Conservation (phyloP, 441 rosid species). For the Populus hybrid region DNA sequence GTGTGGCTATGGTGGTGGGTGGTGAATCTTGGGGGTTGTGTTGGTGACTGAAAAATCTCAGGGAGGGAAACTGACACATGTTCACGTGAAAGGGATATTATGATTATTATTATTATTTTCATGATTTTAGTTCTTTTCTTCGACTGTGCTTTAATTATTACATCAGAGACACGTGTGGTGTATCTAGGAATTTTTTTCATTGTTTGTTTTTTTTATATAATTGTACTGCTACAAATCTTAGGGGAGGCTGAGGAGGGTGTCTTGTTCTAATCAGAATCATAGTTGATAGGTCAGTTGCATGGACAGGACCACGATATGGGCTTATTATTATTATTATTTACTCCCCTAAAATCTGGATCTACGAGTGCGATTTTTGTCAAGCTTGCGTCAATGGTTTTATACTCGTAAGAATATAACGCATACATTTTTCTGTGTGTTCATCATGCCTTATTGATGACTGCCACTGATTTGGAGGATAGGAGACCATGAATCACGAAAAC, state of each 20-base stretch:
- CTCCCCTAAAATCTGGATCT: neutral
- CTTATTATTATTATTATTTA: neutral
- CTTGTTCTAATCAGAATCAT: neutral
- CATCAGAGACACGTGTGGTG: slow-evolving; percentile 29
- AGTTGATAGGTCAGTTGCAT: neutral
- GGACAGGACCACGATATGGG: slow-evolving; percentile 5
- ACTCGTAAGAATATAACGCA: neutral
- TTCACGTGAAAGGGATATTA: slow-evolving; percentile 35
- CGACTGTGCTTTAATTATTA: slow-evolving; percentile 9
- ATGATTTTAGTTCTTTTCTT: neutral
- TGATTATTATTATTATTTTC: neutral
- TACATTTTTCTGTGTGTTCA: neutral
- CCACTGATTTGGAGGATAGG: slow-evolving; percentile 14
- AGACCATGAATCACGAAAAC: neutral
- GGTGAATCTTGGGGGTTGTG: neutral
- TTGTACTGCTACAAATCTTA: too few species aligned
- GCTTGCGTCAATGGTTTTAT: neutral
- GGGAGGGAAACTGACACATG: slow-evolving; percentile 26
- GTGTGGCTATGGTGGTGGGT: neutral
- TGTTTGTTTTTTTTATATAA: neutral
- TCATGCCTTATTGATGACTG: neutral
- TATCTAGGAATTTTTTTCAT: neutral
- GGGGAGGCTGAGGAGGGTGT: neutral
- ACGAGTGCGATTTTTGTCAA: too few species aligned
- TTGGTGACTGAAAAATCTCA: neutral